These are phyloP conservation scores for Gossypium sturtianum DNA, from an alignment of 345 rosid species.

Conservation along the genomic window DNA sequence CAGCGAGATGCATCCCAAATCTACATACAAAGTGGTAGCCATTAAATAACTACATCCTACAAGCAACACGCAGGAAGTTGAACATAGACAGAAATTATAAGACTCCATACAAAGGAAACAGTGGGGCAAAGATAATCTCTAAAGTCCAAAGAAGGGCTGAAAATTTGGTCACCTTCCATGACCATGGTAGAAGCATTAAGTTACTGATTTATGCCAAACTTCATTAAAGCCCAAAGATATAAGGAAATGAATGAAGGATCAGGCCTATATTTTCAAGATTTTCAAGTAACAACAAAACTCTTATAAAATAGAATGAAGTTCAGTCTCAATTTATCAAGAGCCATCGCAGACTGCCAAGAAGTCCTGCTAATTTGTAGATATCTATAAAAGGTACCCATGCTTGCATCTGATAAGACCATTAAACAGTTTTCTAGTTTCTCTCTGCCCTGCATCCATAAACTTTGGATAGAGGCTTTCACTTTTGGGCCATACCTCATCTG, in stretches of 20 bases:
- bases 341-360: background rate
- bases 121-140: background rate
- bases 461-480: background rate
- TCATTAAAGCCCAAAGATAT: background rate
- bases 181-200: background rate
- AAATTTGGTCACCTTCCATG: background rate
- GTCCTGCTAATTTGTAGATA: background rate
- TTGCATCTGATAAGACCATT: background rate
- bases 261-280: background rate
- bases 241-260: background rate
- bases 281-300: background rate
- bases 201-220: background rate
- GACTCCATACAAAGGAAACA: background rate
- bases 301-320: background rate
- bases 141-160: background rate
- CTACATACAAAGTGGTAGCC: slow-evolving; percentile 28
- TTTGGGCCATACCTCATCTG: background rate
- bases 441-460: background rate
- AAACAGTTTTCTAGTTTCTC: background rate
- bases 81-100: background rate
- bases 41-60: background rate
- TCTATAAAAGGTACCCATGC: background rate
- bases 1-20: slow-evolving; percentile 92
- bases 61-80: slow-evolving; percentile 1
- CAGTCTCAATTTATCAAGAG: background rate